Conservation (phyloP, 2,329 filamentous ascomycete genomes). For the Lachnellula arida region DNA sequence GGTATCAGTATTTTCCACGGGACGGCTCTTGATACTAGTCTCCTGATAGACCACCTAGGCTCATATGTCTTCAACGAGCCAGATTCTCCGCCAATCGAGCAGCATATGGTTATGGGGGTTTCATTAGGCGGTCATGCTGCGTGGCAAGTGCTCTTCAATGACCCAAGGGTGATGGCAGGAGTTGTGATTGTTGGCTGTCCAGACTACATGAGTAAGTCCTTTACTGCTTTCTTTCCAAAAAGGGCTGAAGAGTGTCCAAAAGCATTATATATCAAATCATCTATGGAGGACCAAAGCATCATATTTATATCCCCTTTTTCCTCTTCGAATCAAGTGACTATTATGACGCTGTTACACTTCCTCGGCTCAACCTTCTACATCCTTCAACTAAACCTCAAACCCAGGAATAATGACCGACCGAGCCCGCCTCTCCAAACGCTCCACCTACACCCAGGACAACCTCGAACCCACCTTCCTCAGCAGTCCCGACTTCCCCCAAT, state of each 20-base stretch:
- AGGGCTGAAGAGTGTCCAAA: no score
- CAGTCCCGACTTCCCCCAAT: constrained; percentile 68
- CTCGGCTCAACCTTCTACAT: background rate
- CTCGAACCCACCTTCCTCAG: constrained; percentile 63
- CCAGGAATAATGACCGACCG: constrained; percentile 68
- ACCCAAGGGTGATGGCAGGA: constrained; percentile 72
- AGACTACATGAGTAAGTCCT: constrained; percentile 65
- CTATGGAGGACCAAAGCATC: no score
- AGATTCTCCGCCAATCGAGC: constrained; percentile 42
- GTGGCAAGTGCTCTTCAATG: constrained; percentile 77
- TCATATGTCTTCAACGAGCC: constrained; percentile 62
- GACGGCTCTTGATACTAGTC: constrained; percentile 69
- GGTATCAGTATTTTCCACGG: constrained; percentile 56
- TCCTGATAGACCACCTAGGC: constrained; percentile 73
- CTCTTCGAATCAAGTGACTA: background rate
- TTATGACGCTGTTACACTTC: no score
- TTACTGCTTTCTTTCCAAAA: background rate
- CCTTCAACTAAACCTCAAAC: background rate
- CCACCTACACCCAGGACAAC: constrained; percentile 52
- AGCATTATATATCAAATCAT: no score
- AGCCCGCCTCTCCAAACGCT: constrained; percentile 63
- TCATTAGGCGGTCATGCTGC: constrained; percentile 83
- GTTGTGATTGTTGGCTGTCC: constrained; percentile 84
- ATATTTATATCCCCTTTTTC: background rate
- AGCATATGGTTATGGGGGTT: constrained; percentile 74